Conservation (phyloP, 169 alveolate species). For the Cardiosporidium cionae region DNA sequence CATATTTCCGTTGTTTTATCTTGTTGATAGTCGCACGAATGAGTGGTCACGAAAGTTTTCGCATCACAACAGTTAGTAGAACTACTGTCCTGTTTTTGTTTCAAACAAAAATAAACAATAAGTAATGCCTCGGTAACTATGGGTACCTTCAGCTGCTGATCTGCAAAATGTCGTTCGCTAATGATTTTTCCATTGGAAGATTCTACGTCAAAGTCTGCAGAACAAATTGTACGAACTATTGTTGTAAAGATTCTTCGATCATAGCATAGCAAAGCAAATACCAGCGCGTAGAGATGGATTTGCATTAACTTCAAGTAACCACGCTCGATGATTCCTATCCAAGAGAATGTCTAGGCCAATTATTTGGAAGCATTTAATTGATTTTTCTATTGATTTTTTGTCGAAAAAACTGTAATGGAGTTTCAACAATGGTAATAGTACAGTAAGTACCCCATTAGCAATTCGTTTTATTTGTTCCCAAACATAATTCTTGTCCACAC, state of each 20-base stretch:
- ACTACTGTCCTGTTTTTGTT: no score
- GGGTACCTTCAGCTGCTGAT: not conserved
- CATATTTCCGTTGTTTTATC: no score
- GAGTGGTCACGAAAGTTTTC: no score
- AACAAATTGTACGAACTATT: not conserved
- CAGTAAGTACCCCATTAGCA: slow-evolving; percentile 56
- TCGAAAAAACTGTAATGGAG: not conserved
- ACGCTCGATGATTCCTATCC: slow-evolving; percentile 77
- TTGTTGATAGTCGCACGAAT: no score
- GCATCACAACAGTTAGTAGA: no score
- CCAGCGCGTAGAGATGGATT: slow-evolving; percentile 72
- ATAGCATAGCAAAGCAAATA: not conserved
- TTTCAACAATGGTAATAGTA: slow-evolving; percentile 57
- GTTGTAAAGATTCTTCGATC: not conserved
- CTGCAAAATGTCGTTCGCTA: not conserved
- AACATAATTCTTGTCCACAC: slow-evolving; percentile 53
- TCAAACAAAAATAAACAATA: not conserved
- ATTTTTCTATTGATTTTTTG: not conserved
- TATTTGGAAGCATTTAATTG: slow-evolving; percentile 74
- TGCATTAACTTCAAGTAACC: slow-evolving; percentile 87
- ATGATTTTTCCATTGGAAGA: not conserved
- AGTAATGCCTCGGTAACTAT: not conserved
- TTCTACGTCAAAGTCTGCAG: not conserved
- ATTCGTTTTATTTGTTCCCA: slow-evolving; percentile 52
- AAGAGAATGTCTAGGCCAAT: slow-evolving; percentile 84